Base-by-base conservation (phyloP, 1,139 yeast genomes). In the Scheffersomyces quercinus region DNA sequence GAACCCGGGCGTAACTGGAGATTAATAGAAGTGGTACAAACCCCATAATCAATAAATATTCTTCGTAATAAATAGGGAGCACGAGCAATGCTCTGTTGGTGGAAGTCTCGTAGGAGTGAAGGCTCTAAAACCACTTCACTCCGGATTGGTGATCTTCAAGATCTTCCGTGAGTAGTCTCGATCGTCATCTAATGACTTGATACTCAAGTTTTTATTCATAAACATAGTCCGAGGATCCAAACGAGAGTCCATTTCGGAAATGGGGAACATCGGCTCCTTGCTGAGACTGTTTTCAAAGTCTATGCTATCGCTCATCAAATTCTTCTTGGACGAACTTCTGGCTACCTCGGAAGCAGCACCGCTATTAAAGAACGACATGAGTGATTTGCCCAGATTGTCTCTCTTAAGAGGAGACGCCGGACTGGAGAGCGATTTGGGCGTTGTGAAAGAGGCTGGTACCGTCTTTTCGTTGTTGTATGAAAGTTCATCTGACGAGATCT, bases 161-260 rank as follows among this genome's bases (percentile, higher is more conserved):
- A 83, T 85, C 50, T 82, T 76, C 46, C 95, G 70, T 6, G 88
- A 81, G 61, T 87, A 87, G 60, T 87, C 95, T 46, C 75, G 70
- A 49, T 86, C 85, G 60, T 88, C 95, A 33, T 82, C 85, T 44
- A 88, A 66, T n/a, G 88, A 79, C 49, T 80, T 73, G 44, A 76
- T 70, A 15, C 89, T 82, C 45, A 75, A 77, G 55, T 78, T 80
- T 46, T 73, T 75, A 54, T 68, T 82, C 67, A 76, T 65, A 59
- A 82, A 82, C 75, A 85, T 74, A 38, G 82, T 80, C 31, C 73
- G 70, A 3, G 91, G 89, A 52, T 86, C 91, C 46, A 85, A 63
- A 37, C 90, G 70, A 50, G 82, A 82, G 58, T 87, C 95, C 40
- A 84, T 79, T 47, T 83, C 83, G 12, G 77, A 73, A 34, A 76